A percentile compares a stretch with the other conserved stretches of the same genome.
Evolutionary conservation across 371 early-diverging fungal species (phyloP).

Genomic region (Zopfochytrium polystomum): DNA sequence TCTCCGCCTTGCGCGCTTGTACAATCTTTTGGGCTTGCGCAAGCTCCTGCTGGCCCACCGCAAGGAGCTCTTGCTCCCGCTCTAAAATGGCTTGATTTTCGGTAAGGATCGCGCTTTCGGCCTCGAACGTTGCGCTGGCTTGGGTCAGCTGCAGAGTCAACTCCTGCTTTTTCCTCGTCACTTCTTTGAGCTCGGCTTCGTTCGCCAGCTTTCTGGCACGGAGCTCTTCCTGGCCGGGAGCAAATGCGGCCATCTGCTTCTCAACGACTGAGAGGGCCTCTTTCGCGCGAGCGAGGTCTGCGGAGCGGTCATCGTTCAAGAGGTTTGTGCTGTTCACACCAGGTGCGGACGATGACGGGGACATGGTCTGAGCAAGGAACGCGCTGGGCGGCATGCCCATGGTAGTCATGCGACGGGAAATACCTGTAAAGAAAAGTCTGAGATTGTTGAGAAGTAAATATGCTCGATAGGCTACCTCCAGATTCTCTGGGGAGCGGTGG

Average conservation of each 20-base stretch:
- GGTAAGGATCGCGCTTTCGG: conserved; percentile 30
- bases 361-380: not conserved
- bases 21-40: conserved; percentile 30
- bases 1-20: conserved; percentile 22
- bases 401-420: not conserved
- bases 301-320: conserved; percentile 20
- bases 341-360: not conserved
- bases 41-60: conserved; percentile 25
- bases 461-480: no score
- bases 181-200: conserved; percentile 38
- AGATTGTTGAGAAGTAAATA: no score
- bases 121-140: conserved; percentile 40
- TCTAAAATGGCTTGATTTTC: conserved; percentile 31
- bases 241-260: conserved; percentile 24
- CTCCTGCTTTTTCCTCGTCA: conserved; percentile 37
- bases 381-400: not conserved
- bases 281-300: conserved; percentile 17
- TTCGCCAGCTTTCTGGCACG: conserved; percentile 28
- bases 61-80: conserved; percentile 29
- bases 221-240: conserved; percentile 37
- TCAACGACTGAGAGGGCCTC: conserved; percentile 22
- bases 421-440: no score
- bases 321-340: not conserved
- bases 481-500: no score
- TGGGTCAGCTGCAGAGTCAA: conserved; percentile 38